Conservation (phyloP, 306 rosid genomes). For the Notholithocarpus densiflorus region DNA sequence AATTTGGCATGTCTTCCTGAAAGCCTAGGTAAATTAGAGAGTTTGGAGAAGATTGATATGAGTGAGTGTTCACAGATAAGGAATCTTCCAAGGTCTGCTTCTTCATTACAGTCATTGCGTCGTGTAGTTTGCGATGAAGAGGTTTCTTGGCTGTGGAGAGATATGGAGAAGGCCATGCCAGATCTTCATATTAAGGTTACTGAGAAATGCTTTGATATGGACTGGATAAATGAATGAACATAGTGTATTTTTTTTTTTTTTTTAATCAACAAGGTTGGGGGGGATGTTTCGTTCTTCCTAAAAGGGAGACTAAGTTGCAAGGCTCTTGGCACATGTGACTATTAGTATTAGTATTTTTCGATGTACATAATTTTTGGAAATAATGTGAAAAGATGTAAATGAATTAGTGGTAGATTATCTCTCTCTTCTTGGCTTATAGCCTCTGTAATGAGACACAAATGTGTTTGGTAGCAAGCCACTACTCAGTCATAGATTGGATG, state of each 20-base stretch:
- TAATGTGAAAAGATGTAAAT: too few relatives aligned
- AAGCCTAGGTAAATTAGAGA: constrained; percentile 44
- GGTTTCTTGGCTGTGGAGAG: constrained; percentile 60
- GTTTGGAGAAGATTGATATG: constrained; percentile 86
- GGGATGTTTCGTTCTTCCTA: too few relatives aligned
- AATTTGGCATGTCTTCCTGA: constrained; percentile 53
- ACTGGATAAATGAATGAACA: constrained; percentile 69
- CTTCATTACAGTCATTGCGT: constrained; percentile 42
- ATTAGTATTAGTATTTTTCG: too few relatives aligned
- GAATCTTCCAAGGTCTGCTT: constrained; percentile 49
- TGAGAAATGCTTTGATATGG: constrained; percentile 56
- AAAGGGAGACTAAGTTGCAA: too few relatives aligned
- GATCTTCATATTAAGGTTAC: constrained; percentile 56
- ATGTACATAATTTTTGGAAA: too few relatives aligned
- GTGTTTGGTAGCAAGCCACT: not conserved
- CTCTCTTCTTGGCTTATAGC: not conserved
- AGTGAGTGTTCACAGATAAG: constrained; percentile 69
- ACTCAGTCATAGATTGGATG: not conserved
- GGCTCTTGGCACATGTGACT: too few relatives aligned
- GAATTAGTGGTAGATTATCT: not conserved
- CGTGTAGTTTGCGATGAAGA: constrained; percentile 85
- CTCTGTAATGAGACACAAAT: not conserved
- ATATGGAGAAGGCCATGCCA: constrained; percentile 47
- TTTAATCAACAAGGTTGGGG: too few relatives aligned
- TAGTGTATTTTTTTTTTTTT: too few relatives aligned